These are phyloP conservation scores for Gillenia trifoliata DNA, from an alignment of 306 rosid species.

Conservation along the genomic window DNA sequence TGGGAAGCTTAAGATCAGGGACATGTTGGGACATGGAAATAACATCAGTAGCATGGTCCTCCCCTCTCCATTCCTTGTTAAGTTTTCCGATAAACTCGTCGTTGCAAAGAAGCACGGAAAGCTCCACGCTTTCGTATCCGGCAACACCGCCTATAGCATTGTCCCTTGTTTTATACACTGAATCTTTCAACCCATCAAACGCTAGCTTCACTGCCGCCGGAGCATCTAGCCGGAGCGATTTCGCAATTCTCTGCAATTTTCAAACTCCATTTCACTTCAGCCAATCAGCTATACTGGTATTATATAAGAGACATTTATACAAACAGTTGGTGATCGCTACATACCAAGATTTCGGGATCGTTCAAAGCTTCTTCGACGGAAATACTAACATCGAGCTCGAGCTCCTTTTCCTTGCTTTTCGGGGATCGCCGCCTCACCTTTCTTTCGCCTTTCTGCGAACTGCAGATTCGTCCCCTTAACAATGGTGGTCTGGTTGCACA, in stretches of 20 bases:
- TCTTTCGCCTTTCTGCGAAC: constrained; percentile 52
- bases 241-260: constrained; percentile 56
- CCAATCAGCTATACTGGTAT: neutral
- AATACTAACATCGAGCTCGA: constrained; percentile 57
- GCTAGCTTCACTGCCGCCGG: constrained; percentile 76
- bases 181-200: constrained; percentile 63
- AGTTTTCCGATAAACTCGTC: constrained; percentile 72
- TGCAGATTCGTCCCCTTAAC: constrained; percentile 13
- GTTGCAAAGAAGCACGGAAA: constrained; percentile 75
- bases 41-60: constrained; percentile 82
- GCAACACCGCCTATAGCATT: constrained; percentile 59
- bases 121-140: constrained; percentile 64
- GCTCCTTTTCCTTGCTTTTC: constrained; percentile 50
- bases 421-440: constrained; percentile 41
- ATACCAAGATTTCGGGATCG: constrained; percentile 67
- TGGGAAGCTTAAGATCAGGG: constrained; percentile 68
- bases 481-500: constrained; percentile 6
- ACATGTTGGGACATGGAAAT: constrained; percentile 81
- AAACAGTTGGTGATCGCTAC: neutral
- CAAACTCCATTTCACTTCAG: neutral
- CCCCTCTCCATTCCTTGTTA: constrained; percentile 91
- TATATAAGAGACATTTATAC: neutral
- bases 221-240: constrained; percentile 71
- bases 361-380: constrained; percentile 68
- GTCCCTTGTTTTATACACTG: constrained; percentile 59